Base-by-base conservation (phyloP, 1,284 basidiomycete species). In the Cryptococcus floricola region DNA sequence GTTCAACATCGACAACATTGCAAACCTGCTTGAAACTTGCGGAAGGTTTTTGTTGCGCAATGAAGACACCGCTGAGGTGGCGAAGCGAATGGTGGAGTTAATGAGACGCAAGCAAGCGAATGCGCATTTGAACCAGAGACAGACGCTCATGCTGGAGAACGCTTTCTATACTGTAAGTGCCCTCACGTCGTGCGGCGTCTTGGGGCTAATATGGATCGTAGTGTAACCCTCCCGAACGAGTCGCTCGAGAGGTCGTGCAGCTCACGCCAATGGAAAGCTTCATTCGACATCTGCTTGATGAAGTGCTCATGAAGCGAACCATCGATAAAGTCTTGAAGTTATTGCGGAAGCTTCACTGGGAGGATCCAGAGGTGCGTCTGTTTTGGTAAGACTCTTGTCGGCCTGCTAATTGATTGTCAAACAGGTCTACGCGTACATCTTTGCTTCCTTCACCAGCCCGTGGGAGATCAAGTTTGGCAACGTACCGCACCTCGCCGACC, bases 201-300 rank as follows among this genome's bases (percentile, higher is more conserved):
- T 23, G 6, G 34, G 39, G 56, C 63, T 41, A 53, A 47, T 4
- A 12, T 64, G 4, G 10, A n/a, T n/a, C 41, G 6, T n/a, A 98
- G 87, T 97, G 94, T 76, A 97, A 98, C 69, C 96, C 96, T 3
- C 96, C 96, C 0, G 93, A 98, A 67, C 85, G 96, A 53, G 84
- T 87, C 0, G 89, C 90, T 0, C 83, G 87, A 39, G 83, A 89
- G 66, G 86, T 88, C 59, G 94, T 96, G 72, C 82, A 89, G 62
- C 85, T 92, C n/a, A 81, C 87, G 2, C 86, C 87, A 0, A 89
- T 94, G 78, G 91, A 97, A 67, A 83, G 90, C 38, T 98, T 96
- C 78, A 89, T 98, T 62, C 87, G 88, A 18, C 90, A 98, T 72
- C 82, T 98, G 13, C 84, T 98, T 54, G 92, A 89, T 71, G 88